phyloP scores from a whole-genome alignment of 371 early-diverging fungal species.

The Mortierella sp. region DNA sequence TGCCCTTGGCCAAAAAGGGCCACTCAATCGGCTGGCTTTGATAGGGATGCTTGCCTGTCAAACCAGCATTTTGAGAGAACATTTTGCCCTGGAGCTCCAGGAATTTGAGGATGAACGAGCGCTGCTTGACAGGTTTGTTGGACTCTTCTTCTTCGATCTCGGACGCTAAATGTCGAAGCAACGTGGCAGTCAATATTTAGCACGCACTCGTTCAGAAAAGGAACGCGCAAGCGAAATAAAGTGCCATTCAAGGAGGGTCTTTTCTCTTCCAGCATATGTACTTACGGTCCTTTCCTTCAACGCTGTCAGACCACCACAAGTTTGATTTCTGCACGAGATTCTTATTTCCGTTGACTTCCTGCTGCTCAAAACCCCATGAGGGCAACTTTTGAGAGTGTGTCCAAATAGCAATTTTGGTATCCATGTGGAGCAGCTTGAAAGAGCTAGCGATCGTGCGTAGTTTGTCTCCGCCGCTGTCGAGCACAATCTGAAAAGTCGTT shows the following conservation, averaged over 20 bases:
- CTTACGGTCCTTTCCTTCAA: constrained; percentile 72
- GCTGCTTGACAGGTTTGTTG: constrained; percentile 56
- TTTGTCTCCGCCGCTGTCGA: constrained; percentile 62
- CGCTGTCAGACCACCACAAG: constrained; percentile 80
- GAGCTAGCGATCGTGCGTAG: constrained; percentile 66
- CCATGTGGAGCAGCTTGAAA: constrained; percentile 78
- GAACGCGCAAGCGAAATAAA: too few species aligned
- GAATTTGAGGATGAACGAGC: constrained; percentile 86
- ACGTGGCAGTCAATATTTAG: too few species aligned
- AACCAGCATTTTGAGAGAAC: constrained; percentile 91
- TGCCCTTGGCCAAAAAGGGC: constrained; percentile 92
- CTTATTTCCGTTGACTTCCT: constrained; percentile 97
- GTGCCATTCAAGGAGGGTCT: too few species aligned
- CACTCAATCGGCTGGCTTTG: constrained; percentile 85
- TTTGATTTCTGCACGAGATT: constrained; percentile 77
- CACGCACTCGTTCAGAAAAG: not conserved
- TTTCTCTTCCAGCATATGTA: too few species aligned
- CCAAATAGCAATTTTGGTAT: constrained; percentile 85
- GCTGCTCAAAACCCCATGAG: constrained; percentile 95
- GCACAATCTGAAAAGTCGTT: constrained; percentile 72
- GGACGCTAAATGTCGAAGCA: constrained; percentile 12
- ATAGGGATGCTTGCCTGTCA: constrained; percentile 94
- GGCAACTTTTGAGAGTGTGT: constrained; percentile 84
- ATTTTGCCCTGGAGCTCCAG: constrained; percentile 89
- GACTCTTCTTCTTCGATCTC: constrained; percentile 43